Percentiles rank a stretch among this genome's conserved stretches.
These are phyloP conservation scores for Apophysomyces ossiformis DNA, from an alignment of 371 early-diverging fungal species.

Conservation along the genomic window DNA sequence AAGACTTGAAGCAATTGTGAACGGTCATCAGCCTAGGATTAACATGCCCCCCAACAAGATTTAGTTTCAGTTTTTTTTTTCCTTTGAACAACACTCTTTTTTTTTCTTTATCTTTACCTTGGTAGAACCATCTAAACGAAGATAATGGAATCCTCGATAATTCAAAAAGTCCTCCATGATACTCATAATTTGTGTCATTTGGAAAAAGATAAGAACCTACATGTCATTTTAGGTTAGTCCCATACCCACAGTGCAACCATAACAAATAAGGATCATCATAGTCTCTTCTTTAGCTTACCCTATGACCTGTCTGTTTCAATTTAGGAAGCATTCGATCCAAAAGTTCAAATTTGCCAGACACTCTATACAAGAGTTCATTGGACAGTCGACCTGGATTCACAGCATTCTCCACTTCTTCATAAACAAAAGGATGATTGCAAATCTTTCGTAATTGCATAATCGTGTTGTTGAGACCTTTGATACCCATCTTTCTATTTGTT, in stretches of 20 bases:
- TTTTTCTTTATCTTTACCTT: conserved; percentile 46
- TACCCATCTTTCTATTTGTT: conserved; percentile 49
- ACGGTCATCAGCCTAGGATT: conserved; percentile 74
- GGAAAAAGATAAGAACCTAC: conserved; percentile 96
- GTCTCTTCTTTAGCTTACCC: conserved; percentile 42
- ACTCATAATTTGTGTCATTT: conserved; percentile 98
- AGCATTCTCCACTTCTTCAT: conserved; percentile 89
- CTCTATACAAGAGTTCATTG: conserved; percentile 69
- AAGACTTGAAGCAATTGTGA: conserved; percentile 81
- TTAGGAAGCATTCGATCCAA: conserved; percentile 97
- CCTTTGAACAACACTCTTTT: not conserved
- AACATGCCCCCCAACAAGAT: too few relatives aligned
- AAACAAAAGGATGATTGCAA: conserved; percentile 99
- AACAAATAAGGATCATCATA: too few relatives aligned
- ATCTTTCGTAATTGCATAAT: conserved; percentile 99
- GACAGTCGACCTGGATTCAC: conserved; percentile 66
- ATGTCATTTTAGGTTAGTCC: not conserved
- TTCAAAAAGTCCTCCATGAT: conserved; percentile 96
- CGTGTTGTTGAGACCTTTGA: conserved; percentile 92
- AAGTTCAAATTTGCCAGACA: conserved; percentile 97
- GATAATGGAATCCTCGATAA: conserved; percentile 74
- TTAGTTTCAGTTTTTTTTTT: not conserved
- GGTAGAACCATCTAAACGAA: conserved; percentile 97
- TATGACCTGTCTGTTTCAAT: conserved; percentile 85
- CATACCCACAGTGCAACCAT: not conserved